A percentile compares a stretch with the other conserved stretches of the same genome.
phyloP scores from a whole-genome alignment of 257 asterid genomes.

The Ophiorrhiza pumila region DNA sequence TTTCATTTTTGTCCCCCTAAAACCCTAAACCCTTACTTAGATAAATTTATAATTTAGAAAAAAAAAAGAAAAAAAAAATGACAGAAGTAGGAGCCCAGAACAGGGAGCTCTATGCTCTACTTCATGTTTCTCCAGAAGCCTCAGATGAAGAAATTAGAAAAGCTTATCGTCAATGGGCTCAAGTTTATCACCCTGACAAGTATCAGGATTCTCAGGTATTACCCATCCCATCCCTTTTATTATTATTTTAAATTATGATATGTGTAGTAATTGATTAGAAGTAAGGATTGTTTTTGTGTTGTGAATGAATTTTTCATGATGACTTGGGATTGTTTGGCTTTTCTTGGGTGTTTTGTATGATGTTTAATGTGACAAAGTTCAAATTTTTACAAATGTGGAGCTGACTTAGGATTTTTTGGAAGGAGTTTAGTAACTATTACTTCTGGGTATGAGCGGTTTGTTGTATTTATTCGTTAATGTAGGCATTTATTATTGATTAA shows the following conservation, averaged over 20 bases:
- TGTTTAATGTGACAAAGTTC: not conserved
- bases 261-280: not conserved
- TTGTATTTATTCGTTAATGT: too few relatives aligned
- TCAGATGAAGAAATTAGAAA: constrained; percentile 90
- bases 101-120: constrained; percentile 78
- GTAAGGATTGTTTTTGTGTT: not conserved
- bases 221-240: not conserved
- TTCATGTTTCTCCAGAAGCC: constrained; percentile 87
- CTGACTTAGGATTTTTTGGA: not conserved
- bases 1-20: too few relatives aligned
- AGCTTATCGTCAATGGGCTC: constrained; percentile 99
- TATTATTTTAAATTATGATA: not conserved
- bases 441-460: not conserved
- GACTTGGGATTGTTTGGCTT: not conserved
- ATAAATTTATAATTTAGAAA: not conserved
- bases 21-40: constrained; percentile 7
- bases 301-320: not conserved
- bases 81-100: constrained; percentile 26
- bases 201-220: constrained; percentile 66
- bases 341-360: not conserved
- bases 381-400: not conserved
- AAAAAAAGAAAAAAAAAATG: constrained; percentile 9
- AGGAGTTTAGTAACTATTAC: not conserved
- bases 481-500: too few relatives aligned
- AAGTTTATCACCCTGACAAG: constrained; percentile 94